Evolutionary conservation across 2,329 filamentous ascomycete genomes (phyloP), one percentile per base, ranked within the genome.

Genomic region (Albifimbria verrucaria): DNA sequence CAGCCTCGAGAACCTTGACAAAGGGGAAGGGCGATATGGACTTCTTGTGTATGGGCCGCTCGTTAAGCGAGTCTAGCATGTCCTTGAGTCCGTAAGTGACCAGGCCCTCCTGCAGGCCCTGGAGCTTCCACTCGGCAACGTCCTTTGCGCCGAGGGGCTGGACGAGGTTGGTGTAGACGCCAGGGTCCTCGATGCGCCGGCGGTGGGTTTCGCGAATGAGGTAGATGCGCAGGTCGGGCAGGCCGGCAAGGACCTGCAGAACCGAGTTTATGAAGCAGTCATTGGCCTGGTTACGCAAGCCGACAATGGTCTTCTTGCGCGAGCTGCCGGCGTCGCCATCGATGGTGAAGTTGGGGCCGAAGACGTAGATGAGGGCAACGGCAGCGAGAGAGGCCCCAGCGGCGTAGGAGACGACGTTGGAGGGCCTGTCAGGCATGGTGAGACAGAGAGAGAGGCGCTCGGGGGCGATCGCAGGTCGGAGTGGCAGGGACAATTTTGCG

Each of bases 231-330:
- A 99, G 77, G 68, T 97, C 92, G 48, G 89, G 89, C 26, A 97
- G 78, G 3, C 94, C 94, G 15, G 94, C 93, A 43, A 99, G 80
- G 7, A 91, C 92, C 75, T 99, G 94, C 32, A 99, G 82, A 20
- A 96, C 89, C 22, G 92, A 96, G 72, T 99, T 99, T 76, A 97
- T 97, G 72, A 93, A 94, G 76, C 90, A 94, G 71, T 94, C 94
- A 72, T 99, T 99, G 61, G 93, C 94, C 9, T 90, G 86, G 71
- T 99, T 99, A 50, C 80, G 79, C 52, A 97, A 80, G 39, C 94
- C 94, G 52, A 97, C 92, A 43, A 95, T 90, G 54, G 90, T 89
- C 67, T 90, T 93, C 72, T 92, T 94, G 62, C 89, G 86, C 42
- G 74, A 74, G 44, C 74, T 74, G 52, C 81, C 82, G 56, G 86